Evolutionary conservation across 257 asterid species (phyloP).

Genomic region (Penstemon newberryi): DNA sequence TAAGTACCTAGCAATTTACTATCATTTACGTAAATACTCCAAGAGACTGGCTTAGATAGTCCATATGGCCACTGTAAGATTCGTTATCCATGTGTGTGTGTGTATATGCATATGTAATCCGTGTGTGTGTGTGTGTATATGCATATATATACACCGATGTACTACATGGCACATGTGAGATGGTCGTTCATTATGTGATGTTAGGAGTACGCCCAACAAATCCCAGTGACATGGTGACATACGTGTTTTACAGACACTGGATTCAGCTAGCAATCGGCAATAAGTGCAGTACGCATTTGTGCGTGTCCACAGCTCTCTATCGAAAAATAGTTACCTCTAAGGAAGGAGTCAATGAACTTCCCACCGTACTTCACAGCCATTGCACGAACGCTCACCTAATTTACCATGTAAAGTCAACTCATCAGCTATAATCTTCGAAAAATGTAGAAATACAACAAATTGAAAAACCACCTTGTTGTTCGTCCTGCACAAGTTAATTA

Average conservation of each 20-base stretch:
- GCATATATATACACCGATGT: no score
- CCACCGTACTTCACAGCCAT: slow-evolving; percentile 90
- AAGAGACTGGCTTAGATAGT: no score
- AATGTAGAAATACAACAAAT: slow-evolving; percentile 6
- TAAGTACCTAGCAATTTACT: no score
- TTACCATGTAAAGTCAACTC: slow-evolving; percentile 28
- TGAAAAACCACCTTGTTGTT: slow-evolving; percentile 55
- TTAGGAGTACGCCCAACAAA: neutral
- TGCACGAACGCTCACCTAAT: slow-evolving; percentile 69
- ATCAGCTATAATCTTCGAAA: slow-evolving; percentile 11
- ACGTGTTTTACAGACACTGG: neutral
- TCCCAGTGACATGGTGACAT: slow-evolving; percentile 6
- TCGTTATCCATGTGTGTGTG: no score
- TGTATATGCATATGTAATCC: no score
- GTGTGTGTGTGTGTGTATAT: no score
- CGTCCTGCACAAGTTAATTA: slow-evolving; percentile 67
- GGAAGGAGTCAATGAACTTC: slow-evolving; percentile 78
- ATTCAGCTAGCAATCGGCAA: slow-evolving; percentile 14
- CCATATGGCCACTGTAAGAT: no score
- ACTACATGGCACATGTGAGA: neutral
- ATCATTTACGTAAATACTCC: no score
- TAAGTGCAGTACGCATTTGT: neutral
- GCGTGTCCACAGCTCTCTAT: slow-evolving; percentile 11
- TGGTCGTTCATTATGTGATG: neutral
- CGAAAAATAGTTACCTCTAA: slow-evolving; percentile 55